Percentiles rank a stretch among this genome's conserved stretches.
Conservation (phyloP, 805 yeast genomes). For the Nakazawaea ishiwadae region DNA sequence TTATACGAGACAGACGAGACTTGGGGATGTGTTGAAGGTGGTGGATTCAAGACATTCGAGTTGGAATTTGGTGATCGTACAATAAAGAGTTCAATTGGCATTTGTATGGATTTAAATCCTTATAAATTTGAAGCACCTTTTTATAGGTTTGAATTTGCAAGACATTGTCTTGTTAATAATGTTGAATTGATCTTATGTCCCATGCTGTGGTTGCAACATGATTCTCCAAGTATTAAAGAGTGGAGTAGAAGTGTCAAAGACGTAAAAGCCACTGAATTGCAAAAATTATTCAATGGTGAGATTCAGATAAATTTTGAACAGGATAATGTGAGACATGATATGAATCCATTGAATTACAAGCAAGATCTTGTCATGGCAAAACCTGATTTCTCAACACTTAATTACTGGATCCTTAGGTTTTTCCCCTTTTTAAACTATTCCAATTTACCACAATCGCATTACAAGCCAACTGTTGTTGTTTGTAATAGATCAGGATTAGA, state of each 20-base stretch:
- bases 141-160: slow-evolving; percentile 65
- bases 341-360: slow-evolving; percentile 1
- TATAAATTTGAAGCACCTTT: slow-evolving; percentile 81
- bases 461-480: slow-evolving; percentile 34
- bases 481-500: slow-evolving; percentile 83
- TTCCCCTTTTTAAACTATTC: slow-evolving; percentile 51
- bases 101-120: slow-evolving; percentile 93
- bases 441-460: slow-evolving; percentile 16
- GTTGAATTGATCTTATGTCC: slow-evolving; percentile 66
- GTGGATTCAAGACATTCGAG: slow-evolving; percentile 49
- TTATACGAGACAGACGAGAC: slow-evolving; percentile 72
- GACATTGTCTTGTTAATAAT: slow-evolving; percentile 39
- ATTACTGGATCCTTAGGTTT: slow-evolving; percentile 75
- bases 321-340: background rate
- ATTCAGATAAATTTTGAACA: slow-evolving; percentile 17
- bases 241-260: slow-evolving; percentile 18
- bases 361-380: slow-evolving; percentile 9
- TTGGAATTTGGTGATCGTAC: slow-evolving; percentile 27
- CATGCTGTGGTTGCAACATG: slow-evolving; percentile 76
- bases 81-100: slow-evolving; percentile 61
- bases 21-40: slow-evolving; percentile 81
- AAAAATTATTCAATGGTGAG: background rate
- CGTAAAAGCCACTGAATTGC: slow-evolving; percentile 11
- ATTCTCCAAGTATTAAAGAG: slow-evolving; percentile 34
- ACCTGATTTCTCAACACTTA: slow-evolving; percentile 46